Evolutionary conservation across 2,329 filamentous ascomycete genomes (phyloP), one percentile per base, ranked within the genome.

Genomic region (Fusarium pininemorale): DNA sequence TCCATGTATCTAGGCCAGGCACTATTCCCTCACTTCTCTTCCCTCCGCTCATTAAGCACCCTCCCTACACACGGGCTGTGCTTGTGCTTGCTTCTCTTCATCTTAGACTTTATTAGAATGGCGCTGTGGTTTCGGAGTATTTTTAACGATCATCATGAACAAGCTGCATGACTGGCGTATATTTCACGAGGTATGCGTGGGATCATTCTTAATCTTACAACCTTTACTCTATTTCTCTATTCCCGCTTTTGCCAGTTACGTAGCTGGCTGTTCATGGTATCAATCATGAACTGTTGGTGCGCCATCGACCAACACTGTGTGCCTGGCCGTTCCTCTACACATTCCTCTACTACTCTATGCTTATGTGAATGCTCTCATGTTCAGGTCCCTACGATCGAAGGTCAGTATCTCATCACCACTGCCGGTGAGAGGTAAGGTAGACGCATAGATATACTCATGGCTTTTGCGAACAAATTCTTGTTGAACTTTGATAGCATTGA

Each of bases 101-200:
- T 70, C 60, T 72, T 64, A 66, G 69, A 73, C 60, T 58, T 53
- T 70, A 58, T 72, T 64, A 65, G 69, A 73, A 66, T 56, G 77
- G 73, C 77, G 77, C 73, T 77, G 57, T 51, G 72, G 72, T 71
- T 60, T 69, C 66, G 69, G 75, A 64, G 66, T 70, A 67, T 64
- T 59, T 41, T 64, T 77, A 63, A 79, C 72, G 77, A 79, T 67
- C 71, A 62, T 76, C 72, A 80, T 68, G 79, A 80, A 63, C 70
- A 77, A 71, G 70, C 73, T 75, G 74, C 74, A 79, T 78, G 72
- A 68, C 66, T 72, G 79, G 79, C 77, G 76, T 78, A 79, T 79
- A 79, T 75, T 78, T 77, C 78, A 80, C 78, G 78, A 80, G 76
- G 77, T 80, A 80, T 79, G 79, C 78, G 79, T 81, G 79, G 51